phyloP scores from a whole-genome alignment of 495 filamentous ascomycete genomes.

The Tuber magnatum region DNA sequence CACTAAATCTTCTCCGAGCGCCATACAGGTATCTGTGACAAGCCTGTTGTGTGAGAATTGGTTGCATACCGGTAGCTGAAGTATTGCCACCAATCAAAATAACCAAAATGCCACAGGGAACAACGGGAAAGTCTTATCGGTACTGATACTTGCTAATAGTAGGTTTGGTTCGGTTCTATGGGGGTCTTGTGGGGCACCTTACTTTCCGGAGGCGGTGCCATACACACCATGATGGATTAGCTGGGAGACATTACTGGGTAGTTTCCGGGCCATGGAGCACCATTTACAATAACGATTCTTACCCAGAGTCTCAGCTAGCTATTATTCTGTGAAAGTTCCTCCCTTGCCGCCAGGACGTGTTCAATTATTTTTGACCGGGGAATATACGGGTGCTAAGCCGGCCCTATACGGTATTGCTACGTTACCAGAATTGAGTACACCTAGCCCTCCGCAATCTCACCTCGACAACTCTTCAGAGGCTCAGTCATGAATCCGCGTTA shows the following conservation, averaged over 20 bases:
- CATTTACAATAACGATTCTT: background rate
- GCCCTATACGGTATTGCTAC: too few relatives aligned
- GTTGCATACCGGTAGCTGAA: background rate
- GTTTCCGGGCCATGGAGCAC: background rate
- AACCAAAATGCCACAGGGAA: too few relatives aligned
- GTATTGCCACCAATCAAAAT: background rate
- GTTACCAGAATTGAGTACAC: too few relatives aligned
- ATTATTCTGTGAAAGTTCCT: too few relatives aligned
- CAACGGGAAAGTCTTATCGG: background rate
- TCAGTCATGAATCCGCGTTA: too few relatives aligned
- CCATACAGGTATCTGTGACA: background rate
- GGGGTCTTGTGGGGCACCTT: background rate
- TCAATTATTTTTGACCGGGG: too few relatives aligned
- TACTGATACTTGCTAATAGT: background rate
- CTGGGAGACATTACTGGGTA: background rate
- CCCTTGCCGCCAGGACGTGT: too few relatives aligned
- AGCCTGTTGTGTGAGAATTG: background rate
- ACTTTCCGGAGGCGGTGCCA: background rate
- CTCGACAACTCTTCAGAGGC: background rate
- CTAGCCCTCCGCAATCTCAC: background rate
- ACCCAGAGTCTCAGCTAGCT: too few relatives aligned
- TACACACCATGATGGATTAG: background rate
- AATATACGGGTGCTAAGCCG: too few relatives aligned
- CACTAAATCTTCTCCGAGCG: background rate
- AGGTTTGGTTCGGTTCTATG: background rate